phyloP scores from a whole-genome alignment of 2,329 filamentous ascomycete genomes.

The Cercospora nicotianae region DNA sequence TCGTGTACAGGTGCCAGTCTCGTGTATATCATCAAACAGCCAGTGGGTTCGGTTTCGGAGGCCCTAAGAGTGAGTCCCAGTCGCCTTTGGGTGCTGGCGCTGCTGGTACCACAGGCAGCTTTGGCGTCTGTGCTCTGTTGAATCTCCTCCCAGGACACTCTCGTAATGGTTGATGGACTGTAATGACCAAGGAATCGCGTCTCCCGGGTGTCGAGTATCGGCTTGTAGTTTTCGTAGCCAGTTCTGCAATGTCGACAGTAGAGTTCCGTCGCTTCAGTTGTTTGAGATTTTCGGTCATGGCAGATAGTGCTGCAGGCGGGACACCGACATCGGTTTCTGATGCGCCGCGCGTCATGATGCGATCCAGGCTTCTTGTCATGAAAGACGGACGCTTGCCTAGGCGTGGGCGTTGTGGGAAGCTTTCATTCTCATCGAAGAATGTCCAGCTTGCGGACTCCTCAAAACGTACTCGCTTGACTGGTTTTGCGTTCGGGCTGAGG shows the following conservation, averaged over 20 bases:
- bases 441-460: constrained; percentile 24
- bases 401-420: constrained; percentile 8
- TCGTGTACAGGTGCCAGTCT: constrained; percentile 2
- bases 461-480: constrained; percentile 21
- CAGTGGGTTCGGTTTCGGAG: constrained; percentile 15
- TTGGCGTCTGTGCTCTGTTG: constrained; percentile 20
- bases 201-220: constrained; percentile 12
- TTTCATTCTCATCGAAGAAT: constrained; percentile 21
- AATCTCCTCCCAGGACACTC: constrained; percentile 22
- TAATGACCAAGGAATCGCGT: constrained; percentile 7
- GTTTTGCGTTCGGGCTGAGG: constrained; percentile 12
- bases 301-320: constrained; percentile 15
- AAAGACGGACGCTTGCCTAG: constrained; percentile 19
- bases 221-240: constrained; percentile 11
- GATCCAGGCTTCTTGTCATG: constrained; percentile 19
- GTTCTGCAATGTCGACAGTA: constrained; percentile 13
- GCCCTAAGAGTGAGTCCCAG: constrained; percentile 21
- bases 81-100: constrained; percentile 19
- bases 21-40: constrained; percentile 3
- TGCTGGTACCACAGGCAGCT: constrained; percentile 10
- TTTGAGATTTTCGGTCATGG: constrained; percentile 15
- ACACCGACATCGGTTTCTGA: constrained; percentile 16
- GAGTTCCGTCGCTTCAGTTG: constrained; percentile 16
- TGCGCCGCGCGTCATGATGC: constrained; percentile 18
- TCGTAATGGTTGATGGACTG: constrained; percentile 22